A percentile compares a stretch with the other conserved stretches of the same genome.
Evolutionary conservation across 2,329 filamentous ascomycete genomes (phyloP).

Genomic region (Penicillium frequentans): DNA sequence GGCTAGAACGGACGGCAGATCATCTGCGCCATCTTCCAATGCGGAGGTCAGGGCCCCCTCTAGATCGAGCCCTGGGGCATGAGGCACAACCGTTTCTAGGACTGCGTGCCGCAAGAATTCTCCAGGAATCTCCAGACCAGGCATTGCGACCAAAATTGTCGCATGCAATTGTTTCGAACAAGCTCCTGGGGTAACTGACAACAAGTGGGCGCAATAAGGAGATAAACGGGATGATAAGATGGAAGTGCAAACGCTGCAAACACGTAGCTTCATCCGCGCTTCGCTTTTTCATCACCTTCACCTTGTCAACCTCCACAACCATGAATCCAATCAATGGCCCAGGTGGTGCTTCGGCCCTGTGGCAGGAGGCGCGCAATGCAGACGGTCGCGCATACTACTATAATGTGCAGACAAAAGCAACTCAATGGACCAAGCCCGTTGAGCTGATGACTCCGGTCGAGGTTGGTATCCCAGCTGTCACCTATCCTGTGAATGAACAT

Average conservation of each 20-base stretch:
- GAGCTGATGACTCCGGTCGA: slow-evolving; percentile 83
- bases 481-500: slow-evolving; percentile 10
- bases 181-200: slow-evolving; percentile 3
- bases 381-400: slow-evolving; percentile 91
- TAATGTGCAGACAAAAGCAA: slow-evolving; percentile 80
- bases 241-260: slow-evolving; percentile 31
- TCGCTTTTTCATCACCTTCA: slow-evolving; percentile 5
- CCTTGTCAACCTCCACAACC: slow-evolving; percentile 5
- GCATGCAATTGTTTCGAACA: slow-evolving; percentile 22
- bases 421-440: slow-evolving; percentile 91
- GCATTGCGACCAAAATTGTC: slow-evolving; percentile 31
- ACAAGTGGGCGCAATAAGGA: slow-evolving; percentile 5
- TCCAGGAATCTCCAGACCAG: slow-evolving; percentile 36
- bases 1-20: slow-evolving; percentile 46
- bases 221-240: slow-evolving; percentile 17
- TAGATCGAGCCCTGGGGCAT: slow-evolving; percentile 40
- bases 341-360: slow-evolving; percentile 55
- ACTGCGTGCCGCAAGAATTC: slow-evolving; percentile 45
- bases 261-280: slow-evolving; percentile 25
- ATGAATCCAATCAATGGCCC: slow-evolving; percentile 61
- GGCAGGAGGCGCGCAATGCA: slow-evolving; percentile 78
- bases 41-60: slow-evolving; percentile 45
- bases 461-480: slow-evolving; percentile 50
- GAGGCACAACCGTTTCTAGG: slow-evolving; percentile 46
- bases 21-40: slow-evolving; percentile 46